Conservation (phyloP, 192 early-diverging fungal genomes). For the Diversispora eburnea region DNA sequence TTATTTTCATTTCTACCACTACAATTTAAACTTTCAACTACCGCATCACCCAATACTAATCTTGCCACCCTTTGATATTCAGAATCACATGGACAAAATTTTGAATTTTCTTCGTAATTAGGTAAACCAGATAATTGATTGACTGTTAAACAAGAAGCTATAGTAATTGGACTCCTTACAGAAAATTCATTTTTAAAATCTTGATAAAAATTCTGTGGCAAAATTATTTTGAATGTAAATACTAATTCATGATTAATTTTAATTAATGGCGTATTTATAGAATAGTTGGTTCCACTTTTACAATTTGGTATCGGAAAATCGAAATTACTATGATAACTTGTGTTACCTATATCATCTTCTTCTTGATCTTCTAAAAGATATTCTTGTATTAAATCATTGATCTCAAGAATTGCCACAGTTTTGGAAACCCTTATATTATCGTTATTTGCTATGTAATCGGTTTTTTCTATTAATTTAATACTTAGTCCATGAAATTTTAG, state of each 20-base stretch:
- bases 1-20: no score
- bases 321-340: constrained; percentile 10
- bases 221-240: background rate
- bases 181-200: background rate
- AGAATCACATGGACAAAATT: constrained; percentile 20
- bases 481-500: background rate
- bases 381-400: background rate
- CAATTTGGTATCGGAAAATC: constrained; percentile 19
- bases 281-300: background rate
- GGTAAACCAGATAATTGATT: background rate
- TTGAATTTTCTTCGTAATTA: background rate
- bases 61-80: constrained; percentile 10
- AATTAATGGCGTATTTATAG: background rate
- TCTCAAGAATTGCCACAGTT: background rate
- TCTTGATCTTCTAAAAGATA: background rate
- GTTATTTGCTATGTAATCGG: background rate
- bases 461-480: constrained; percentile 7
- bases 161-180: background rate
- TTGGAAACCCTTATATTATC: background rate
- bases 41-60: background rate
- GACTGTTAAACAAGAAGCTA: background rate
- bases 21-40: no score
- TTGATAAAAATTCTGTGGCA: background rate
- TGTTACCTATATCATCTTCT: background rate
- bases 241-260: constrained; percentile 3